These are phyloP conservation scores for Hyphopichia wangnamkhiaoensis DNA, from an alignment of 1,139 yeast genomes.

Conservation along the genomic window DNA sequence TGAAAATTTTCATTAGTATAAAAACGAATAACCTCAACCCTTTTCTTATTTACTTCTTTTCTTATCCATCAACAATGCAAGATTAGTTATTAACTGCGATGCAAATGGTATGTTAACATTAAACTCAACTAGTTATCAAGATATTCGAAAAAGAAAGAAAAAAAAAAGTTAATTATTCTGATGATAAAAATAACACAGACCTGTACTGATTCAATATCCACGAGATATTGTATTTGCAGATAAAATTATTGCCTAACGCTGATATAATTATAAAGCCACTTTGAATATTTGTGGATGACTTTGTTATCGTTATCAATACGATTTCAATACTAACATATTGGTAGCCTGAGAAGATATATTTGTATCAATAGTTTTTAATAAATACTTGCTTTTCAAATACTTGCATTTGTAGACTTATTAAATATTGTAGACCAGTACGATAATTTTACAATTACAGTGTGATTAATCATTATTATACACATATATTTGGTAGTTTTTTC, in stretches of 20 bases:
- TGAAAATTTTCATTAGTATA: not conserved
- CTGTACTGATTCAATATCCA: conserved; percentile 49
- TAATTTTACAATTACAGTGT: too few species aligned
- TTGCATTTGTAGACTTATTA: too few species aligned
- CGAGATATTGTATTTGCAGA: conserved; percentile 25
- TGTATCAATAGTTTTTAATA: not conserved
- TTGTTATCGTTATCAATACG: not conserved
- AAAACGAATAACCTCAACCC: not conserved
- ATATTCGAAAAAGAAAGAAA: not conserved
- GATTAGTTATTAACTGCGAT: not conserved
- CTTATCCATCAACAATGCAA: not conserved
- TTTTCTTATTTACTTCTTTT: not conserved
- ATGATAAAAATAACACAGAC: conserved; percentile 60
- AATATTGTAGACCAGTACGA: too few species aligned
- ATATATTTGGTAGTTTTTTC: too few species aligned
- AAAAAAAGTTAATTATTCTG: conserved; percentile 19
- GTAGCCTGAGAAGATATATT: not conserved
- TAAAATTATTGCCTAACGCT: conserved; percentile 38
- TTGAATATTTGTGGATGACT: not conserved
- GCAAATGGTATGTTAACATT: too few species aligned
- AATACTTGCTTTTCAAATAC: too few species aligned
- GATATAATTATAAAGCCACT: conserved; percentile 11
- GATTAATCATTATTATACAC: too few species aligned
- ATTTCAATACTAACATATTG: not conserved
- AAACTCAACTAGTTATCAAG: too few species aligned